Conservation (phyloP, 495 filamentous ascomycete species). For the Hyaloscypha variabilis region DNA sequence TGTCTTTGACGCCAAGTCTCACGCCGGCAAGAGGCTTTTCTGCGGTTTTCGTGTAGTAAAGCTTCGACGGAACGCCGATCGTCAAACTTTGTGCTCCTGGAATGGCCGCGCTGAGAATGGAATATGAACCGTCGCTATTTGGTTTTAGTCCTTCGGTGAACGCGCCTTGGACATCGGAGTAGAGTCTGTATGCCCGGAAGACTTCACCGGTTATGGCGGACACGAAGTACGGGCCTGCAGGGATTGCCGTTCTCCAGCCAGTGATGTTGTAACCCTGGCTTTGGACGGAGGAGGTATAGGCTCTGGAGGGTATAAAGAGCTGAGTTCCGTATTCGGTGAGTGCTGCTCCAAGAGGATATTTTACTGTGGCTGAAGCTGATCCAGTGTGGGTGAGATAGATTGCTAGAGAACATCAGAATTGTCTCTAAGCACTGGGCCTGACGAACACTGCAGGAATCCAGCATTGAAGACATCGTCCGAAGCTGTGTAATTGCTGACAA, state of each 20-base stretch:
- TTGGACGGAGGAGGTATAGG: conserved; percentile 22
- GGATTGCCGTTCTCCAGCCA: conserved; percentile 31
- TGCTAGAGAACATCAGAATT: conserved; percentile 16
- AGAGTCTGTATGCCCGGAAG: conserved; percentile 50
- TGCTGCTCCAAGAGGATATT: conserved; percentile 26
- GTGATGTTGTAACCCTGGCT: conserved; percentile 23
- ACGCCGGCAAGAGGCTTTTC: conserved; percentile 49
- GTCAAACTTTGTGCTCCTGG: conserved; percentile 18
- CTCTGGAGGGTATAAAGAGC: conserved; percentile 23
- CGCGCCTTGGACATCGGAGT: conserved; percentile 45
- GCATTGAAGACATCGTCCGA: conserved; percentile 28
- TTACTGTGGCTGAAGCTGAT: conserved; percentile 15
- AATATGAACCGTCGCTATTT: conserved; percentile 36
- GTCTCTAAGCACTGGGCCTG: neutral
- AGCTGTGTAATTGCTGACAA: conserved; percentile 25
- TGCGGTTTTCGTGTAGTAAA: conserved; percentile 50
- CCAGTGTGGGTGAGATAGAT: conserved; percentile 28
- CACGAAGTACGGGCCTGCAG: conserved; percentile 45
- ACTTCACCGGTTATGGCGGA: conserved; percentile 38
- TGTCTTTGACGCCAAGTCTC: conserved; percentile 64
- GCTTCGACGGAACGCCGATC: conserved; percentile 54
- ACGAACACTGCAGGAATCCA: conserved; percentile 29
- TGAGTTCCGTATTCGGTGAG: conserved; percentile 24
- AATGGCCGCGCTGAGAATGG: conserved; percentile 45
- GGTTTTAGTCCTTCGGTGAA: conserved; percentile 44